These are phyloP conservation scores for Neonectria punicea DNA, from an alignment of 2,329 filamentous ascomycete genomes.

Conservation along the genomic window DNA sequence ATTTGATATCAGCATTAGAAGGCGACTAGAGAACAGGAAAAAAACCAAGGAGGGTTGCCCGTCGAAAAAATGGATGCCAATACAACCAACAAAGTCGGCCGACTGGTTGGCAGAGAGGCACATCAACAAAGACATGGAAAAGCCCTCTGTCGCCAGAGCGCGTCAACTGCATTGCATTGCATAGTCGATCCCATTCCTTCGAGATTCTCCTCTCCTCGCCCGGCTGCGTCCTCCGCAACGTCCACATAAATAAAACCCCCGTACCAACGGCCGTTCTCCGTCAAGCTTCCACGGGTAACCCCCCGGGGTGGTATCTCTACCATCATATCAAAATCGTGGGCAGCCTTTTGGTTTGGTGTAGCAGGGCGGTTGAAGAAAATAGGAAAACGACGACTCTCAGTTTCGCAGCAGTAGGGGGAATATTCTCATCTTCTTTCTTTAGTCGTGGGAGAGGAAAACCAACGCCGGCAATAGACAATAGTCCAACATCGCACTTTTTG, in stretches of 20 bases:
- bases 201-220: slow-evolving; percentile 34
- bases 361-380: slow-evolving; percentile 47
- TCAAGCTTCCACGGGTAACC: slow-evolving; percentile 27
- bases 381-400: slow-evolving; percentile 50
- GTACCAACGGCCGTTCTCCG: slow-evolving; percentile 29
- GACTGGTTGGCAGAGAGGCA: slow-evolving; percentile 14
- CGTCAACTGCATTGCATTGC: slow-evolving; percentile 36
- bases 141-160: slow-evolving; percentile 30
- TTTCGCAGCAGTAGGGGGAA: slow-evolving; percentile 54
- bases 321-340: slow-evolving; percentile 47
- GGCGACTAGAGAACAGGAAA: slow-evolving; percentile 65
- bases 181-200: slow-evolving; percentile 34
- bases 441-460: slow-evolving; percentile 55
- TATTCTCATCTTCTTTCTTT: slow-evolving; percentile 56
- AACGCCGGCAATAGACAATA: slow-evolving; percentile 61
- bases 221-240: slow-evolving; percentile 36
- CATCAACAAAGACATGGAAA: slow-evolving; percentile 15
- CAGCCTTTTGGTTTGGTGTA: slow-evolving; percentile 37
- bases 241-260: slow-evolving; percentile 36
- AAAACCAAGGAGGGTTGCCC: slow-evolving; percentile 46
- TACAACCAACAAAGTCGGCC: slow-evolving; percentile 33
- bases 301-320: slow-evolving; percentile 37
- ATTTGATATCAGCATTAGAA: slow-evolving; percentile 73
- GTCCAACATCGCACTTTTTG: slow-evolving; percentile 56
- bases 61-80: slow-evolving; percentile 45